Evolutionary conservation across 768 basidiomycete species (phyloP), one percentile per base, ranked within the genome.

Genomic region (Dioszegia hungarica): DNA sequence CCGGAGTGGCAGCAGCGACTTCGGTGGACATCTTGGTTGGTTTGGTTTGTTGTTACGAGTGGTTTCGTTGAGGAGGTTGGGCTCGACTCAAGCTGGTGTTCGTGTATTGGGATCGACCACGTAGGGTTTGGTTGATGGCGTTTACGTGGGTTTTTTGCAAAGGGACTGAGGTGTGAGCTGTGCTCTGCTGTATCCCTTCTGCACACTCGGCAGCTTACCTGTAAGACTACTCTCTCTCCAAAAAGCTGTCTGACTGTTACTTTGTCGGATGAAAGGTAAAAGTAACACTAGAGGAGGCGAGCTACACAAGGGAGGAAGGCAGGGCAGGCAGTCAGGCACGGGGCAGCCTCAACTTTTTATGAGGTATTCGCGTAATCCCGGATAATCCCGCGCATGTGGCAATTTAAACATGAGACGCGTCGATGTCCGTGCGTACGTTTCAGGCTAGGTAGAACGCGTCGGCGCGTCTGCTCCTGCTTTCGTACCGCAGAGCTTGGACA

Each of bases 91-190:
- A 51, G 36, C 36, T 51, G 24, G 34, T 28, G 31, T 44, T 53
- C 22, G n/a, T 24, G 38, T 38, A 44, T 53, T 65, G 70, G 70
- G 61, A 60, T 72, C 70, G 67, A 45, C 70, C 70, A 72, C 70
- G 70, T 72, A 60, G 19, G 64, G 25, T 41, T 46, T 64, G 62
- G 61, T 57, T 28, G 49, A 54, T 44, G 39, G 67, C 67, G 66
- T 65, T 72, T 68, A 72, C 70, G 70, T 72, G 67, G 67, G 64
- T 62, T 71, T 71, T 71, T 66, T 20, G 38, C 8, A 44, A 56
- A 60, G 56, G 59, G 57, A 50, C 51, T 56, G 25, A 17, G 11
- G 24, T 4, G 37, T 38, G 36, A 37, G 49, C 49, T 51, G 24
- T 43, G n/a, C 27, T 2, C 5, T 34, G n/a, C 31, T 45, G n/a